Base-by-base conservation (phyloP, 306 rosid genomes). In the Phaseolus lunatus region DNA sequence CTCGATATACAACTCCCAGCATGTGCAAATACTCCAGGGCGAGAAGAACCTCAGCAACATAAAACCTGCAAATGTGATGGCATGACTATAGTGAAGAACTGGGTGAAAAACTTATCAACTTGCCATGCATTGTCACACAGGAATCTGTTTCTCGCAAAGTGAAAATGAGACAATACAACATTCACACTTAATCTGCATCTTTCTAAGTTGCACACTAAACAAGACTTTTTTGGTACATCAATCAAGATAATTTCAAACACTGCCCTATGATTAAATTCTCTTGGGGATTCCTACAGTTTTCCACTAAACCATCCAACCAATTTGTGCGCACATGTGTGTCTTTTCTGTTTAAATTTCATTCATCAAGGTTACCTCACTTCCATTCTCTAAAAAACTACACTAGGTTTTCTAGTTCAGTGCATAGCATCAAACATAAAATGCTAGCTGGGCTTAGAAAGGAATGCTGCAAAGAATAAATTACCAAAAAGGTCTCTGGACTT, bases 1-100 rank as follows among this genome's bases (percentile, higher is more conserved):
- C 98, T 76, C 98, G 96, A 83, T 96, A 96, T 39, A 96, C 91
- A 65, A 96, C 99, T 37, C 98, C 99, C 41, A 88, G 91, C 99
- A 96, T 92, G 84, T 96, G 99, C 68, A 96, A 84, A 80, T 96
- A 96, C 88, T 96, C 99, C 78, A 96, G 75, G 35, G 97, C 97
- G 27, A 96, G 97, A 54, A 96, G 98, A 70, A 92, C 93, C 78
- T 96, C 99, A 50, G 99, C 92, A 50, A 88, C 94, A 81, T 96
- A 96, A 81, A 96, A 96, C 87, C 99, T 96, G 91, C 18, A 69
- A 62, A 83, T 13, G 68, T 37, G 47, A 50, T 31, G 9, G 62
- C 73, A 76, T 45, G 67, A 63, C 48, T 66, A 56, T 19, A 75
- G 75, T 82, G 37, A 22, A 76, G 50, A 58, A 66, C 53, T 37